A percentile compares a stretch with the other conserved stretches of the same genome.
These are phyloP conservation scores for Camellia sinensis DNA, from an alignment of 148 eudicot genomes.

Conservation along the genomic window DNA sequence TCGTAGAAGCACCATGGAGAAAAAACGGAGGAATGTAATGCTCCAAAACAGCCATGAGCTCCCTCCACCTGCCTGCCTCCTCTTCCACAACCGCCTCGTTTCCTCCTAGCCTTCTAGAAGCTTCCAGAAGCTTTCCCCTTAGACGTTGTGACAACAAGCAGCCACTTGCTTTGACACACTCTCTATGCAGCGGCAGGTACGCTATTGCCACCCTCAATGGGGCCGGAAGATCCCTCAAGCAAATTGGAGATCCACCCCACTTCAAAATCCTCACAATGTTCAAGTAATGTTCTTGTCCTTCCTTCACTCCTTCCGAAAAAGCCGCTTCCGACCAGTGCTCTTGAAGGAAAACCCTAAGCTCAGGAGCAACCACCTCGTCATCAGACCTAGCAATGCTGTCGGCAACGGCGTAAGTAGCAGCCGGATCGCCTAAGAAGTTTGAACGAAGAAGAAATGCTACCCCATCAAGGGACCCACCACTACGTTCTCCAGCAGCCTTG, in stretches of 20 bases:
- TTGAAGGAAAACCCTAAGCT: slow-evolving; percentile 56
- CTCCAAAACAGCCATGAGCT: slow-evolving; percentile 70
- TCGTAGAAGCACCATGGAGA: slow-evolving; percentile 18
- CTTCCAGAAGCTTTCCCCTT: slow-evolving; percentile 85
- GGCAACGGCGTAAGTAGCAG: slow-evolving; percentile 79
- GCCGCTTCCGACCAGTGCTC: slow-evolving; percentile 87
- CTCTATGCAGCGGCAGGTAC: slow-evolving; percentile 87
- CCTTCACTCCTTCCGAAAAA: slow-evolving; percentile 52
- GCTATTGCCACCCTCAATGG: slow-evolving; percentile 85
- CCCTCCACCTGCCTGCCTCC: slow-evolving; percentile 36
- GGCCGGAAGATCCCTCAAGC: slow-evolving; percentile 65
- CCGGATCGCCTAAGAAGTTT: slow-evolving; percentile 75
- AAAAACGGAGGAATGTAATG: slow-evolving; percentile 86
- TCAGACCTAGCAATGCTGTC: slow-evolving; percentile 75
- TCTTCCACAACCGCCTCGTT: slow-evolving; percentile 29
- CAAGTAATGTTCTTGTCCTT: slow-evolving; percentile 61
- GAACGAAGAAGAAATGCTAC: slow-evolving; percentile 86
- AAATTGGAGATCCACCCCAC: slow-evolving; percentile 71
- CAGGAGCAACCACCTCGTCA: slow-evolving; percentile 73
- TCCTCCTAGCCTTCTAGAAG: slow-evolving; percentile 55
- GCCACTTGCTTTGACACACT: slow-evolving; percentile 68
- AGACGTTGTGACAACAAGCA: slow-evolving; percentile 71
- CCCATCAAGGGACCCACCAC: slow-evolving; percentile 87
- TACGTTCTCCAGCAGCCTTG: slow-evolving; percentile 94
- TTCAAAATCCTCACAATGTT: slow-evolving; percentile 63